Percentiles rank a stretch among this genome's conserved stretches.
Conservation (phyloP, 208 protist genomes). For the Trichomonas gallinae region DNA sequence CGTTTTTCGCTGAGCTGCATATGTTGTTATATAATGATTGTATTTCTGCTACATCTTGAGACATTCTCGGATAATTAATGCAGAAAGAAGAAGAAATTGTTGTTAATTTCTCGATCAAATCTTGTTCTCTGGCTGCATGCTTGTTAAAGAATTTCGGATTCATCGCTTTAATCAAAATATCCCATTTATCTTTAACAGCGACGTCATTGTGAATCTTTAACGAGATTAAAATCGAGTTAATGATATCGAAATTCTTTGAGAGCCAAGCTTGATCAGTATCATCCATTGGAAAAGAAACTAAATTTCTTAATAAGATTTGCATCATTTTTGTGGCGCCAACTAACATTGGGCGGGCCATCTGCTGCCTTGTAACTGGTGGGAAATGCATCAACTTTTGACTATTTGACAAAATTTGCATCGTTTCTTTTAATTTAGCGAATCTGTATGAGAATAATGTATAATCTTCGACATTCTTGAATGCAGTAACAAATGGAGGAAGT, state of each 20-base stretch:
- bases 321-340: background rate
- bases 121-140: background rate
- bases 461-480: background rate
- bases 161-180: background rate
- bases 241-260: background rate
- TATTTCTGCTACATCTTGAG: background rate
- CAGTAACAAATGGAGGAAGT: background rate
- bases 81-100: background rate
- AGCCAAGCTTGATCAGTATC: background rate
- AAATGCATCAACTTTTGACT: background rate
- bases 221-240: background rate
- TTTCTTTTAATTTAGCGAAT: background rate
- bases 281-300: background rate
- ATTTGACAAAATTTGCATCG: background rate
- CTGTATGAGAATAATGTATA: background rate
- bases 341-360: background rate
- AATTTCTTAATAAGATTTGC: background rate
- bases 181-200: background rate
- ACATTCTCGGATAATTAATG: background rate
- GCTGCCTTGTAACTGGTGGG: background rate
- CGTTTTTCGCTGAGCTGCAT: background rate
- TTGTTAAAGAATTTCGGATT: background rate
- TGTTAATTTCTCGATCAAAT: background rate
- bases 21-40: background rate
- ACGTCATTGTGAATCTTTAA: background rate